Evolutionary conservation across 352 stramenopile genomes (phyloP), one percentile per base, ranked within the genome.

Genomic region (Phytophthora pseudosyringae): DNA sequence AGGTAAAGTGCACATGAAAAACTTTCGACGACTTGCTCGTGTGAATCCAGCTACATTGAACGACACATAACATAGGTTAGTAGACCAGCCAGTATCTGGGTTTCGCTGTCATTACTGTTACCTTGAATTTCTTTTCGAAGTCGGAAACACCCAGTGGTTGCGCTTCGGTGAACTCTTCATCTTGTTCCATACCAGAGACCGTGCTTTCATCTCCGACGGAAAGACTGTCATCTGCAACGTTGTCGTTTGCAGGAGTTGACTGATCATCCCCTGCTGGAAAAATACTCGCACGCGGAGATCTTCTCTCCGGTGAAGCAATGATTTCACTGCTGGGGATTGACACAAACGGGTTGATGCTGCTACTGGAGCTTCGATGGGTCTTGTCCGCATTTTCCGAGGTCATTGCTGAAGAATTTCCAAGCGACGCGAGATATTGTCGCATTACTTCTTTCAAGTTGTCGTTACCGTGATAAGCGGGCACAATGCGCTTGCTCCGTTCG

Each of bases 121-220:
- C 83, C 69, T 93, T 88, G 52, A 95, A 93, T 43, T 90, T 90
- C 64, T 90, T 93, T 56, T 93, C 80, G 46, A 94, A 91, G 53
- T 93, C 83, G 1, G 86, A 87, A 60, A 80, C 73, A 1, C 54
- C 82, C 21, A 93, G 69, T 18, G 80, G 60, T 32, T 88, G 76
- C 5, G 61, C 46, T 46, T 90, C 75, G 1, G 57, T 12, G 18
- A 76, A 75, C 25, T 86, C 77, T n/a, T 87, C 75, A 35, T 74
- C 63, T 61, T 63, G 70, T 11, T 69, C 55, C 12, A 57, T 64
- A 8, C 38, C 54, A 44, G 46, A 67, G 5, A 16, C 38, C 35
- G 28, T 26, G 29, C 33, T 69, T 45, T 69, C 57, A 39, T 67
- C 60, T 13, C 62, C 67, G 12, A 58, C 41, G 1, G 36, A 46